These are phyloP conservation scores for Penicillium thymicola DNA, from an alignment of 2,329 filamentous ascomycete species.

Conservation along the genomic window DNA sequence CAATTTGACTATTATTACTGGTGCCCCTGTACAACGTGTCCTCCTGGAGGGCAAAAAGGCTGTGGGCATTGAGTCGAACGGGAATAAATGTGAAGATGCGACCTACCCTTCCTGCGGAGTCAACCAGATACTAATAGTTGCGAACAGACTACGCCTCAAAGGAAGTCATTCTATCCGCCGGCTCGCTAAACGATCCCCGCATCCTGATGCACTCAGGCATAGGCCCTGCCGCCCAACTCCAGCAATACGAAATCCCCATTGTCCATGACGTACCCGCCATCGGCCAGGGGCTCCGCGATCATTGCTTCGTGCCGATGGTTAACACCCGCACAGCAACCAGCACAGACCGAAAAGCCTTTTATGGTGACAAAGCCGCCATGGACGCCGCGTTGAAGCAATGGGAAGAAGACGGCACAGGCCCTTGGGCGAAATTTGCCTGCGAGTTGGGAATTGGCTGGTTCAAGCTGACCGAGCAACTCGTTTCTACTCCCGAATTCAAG, in stretches of 20 bases:
- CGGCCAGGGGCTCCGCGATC: slow-evolving; percentile 21
- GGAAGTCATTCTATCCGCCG: slow-evolving; percentile 18
- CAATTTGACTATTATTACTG: slow-evolving; percentile 54
- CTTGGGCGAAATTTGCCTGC: slow-evolving; percentile 35
- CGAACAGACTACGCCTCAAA: slow-evolving; percentile 10
- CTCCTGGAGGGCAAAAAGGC: slow-evolving; percentile 47
- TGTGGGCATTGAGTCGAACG: slow-evolving; percentile 46
- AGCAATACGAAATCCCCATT: slow-evolving; percentile 11
- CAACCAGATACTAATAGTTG: background rate
- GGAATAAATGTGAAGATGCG: slow-evolving; percentile 37
- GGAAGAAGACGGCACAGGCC: slow-evolving; percentile 43
- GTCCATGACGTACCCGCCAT: slow-evolving; percentile 18
- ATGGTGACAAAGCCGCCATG: slow-evolving; percentile 16
- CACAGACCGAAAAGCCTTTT: slow-evolving; percentile 6
- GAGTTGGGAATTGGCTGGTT: slow-evolving; percentile 40
- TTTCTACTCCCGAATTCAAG: slow-evolving; percentile 49
- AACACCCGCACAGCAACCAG: slow-evolving; percentile 5
- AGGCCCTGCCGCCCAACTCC: slow-evolving; percentile 9
- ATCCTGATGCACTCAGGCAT: slow-evolving; percentile 15
- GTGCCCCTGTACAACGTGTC: slow-evolving; percentile 48
- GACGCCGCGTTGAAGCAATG: slow-evolving; percentile 39
- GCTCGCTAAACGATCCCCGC: slow-evolving; percentile 17
- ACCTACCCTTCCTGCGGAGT: background rate
- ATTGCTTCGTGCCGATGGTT: slow-evolving; percentile 17
- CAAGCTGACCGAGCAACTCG: slow-evolving; percentile 41